Percentiles rank a stretch among this genome's conserved stretches.
These are phyloP conservation scores for Neonectria coccinea DNA, from an alignment of 2,329 filamentous ascomycete genomes.

Conservation along the genomic window DNA sequence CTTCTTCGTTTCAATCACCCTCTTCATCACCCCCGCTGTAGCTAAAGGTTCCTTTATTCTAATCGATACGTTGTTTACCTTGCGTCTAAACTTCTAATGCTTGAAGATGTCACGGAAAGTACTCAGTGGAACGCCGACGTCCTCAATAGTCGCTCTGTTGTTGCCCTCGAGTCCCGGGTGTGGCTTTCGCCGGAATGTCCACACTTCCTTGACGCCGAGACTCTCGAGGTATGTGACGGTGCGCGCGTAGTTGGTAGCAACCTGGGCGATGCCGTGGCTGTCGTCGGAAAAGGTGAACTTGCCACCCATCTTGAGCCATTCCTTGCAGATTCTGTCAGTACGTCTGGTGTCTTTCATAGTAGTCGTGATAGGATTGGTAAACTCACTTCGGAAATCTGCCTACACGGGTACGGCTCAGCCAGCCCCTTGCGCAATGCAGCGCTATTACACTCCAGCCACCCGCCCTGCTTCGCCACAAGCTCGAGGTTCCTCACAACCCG, in stretches of 20 bases:
- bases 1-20: constrained; percentile 8
- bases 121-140: constrained; percentile 57
- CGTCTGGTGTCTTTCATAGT: not conserved
- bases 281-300: constrained; percentile 94
- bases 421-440: constrained; percentile 90
- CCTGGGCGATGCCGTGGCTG: constrained; percentile 88
- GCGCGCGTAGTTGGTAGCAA: constrained; percentile 84
- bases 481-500: constrained; percentile 79
- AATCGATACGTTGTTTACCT: constrained; percentile 2
- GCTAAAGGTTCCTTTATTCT: constrained; percentile 3
- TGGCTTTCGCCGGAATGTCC: constrained; percentile 61
- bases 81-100: constrained; percentile 7
- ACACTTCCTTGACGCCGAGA: constrained; percentile 73
- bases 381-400: constrained; percentile 79
- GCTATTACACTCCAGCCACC: constrained; percentile 90
- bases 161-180: constrained; percentile 46
- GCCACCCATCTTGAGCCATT: constrained; percentile 79
- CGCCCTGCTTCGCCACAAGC: constrained; percentile 78
- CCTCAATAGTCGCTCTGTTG: constrained; percentile 52
- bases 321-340: constrained; percentile 55
- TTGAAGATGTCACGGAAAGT: constrained; percentile 52
- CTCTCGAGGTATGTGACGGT: constrained; percentile 77
- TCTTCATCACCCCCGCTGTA: not conserved
- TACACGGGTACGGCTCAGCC: constrained; percentile 87
- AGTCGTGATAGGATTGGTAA: not conserved